phyloP scores from a whole-genome alignment of 208 protist genomes.

The Herpetomonas tarakana region DNA sequence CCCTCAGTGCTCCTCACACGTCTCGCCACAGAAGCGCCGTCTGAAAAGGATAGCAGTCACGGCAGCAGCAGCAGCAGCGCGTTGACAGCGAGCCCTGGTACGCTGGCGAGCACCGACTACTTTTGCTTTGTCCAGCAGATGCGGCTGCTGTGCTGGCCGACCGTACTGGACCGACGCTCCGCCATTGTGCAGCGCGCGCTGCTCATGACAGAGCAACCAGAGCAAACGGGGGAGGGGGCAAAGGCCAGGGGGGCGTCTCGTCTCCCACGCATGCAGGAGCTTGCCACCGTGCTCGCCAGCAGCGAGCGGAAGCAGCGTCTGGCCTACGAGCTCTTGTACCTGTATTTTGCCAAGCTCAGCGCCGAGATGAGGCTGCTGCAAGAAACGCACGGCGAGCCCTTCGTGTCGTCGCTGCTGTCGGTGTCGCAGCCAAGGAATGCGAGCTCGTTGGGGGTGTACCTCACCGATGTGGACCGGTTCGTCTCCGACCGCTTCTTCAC shows the following conservation, averaged over 20 bases:
- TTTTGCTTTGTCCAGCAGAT: constrained; percentile 24
- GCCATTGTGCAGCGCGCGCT: constrained; percentile 31
- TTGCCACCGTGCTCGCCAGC: constrained; percentile 29
- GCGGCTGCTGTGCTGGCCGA: constrained; percentile 46
- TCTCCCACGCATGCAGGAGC: constrained; percentile 6
- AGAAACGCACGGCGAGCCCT: neutral
- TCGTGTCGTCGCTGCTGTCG: constrained; percentile 5
- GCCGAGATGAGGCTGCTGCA: neutral
- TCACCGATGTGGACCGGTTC: constrained; percentile 43
- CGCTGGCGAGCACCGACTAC: neutral
- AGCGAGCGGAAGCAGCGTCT: constrained; percentile 31
- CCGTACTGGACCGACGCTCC: constrained; percentile 32
- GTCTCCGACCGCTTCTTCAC: constrained; percentile 21
- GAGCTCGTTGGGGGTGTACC: constrained; percentile 15
- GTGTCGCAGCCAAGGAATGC: neutral
- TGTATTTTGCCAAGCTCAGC: constrained; percentile 16
- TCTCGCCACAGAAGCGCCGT: neutral
- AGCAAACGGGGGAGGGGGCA: neutral
- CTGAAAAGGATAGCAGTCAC: no score
- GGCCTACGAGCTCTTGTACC: constrained; percentile 45
- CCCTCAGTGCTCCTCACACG: neutral
- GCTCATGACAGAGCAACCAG: neutral
- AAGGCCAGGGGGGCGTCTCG: neutral
- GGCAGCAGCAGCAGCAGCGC: no score
- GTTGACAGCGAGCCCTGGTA: no score